Evolutionary conservation across 1,284 basidiomycete genomes (phyloP), one percentile per base, ranked within the genome.

Genomic region (Heterobasidion annosum): DNA sequence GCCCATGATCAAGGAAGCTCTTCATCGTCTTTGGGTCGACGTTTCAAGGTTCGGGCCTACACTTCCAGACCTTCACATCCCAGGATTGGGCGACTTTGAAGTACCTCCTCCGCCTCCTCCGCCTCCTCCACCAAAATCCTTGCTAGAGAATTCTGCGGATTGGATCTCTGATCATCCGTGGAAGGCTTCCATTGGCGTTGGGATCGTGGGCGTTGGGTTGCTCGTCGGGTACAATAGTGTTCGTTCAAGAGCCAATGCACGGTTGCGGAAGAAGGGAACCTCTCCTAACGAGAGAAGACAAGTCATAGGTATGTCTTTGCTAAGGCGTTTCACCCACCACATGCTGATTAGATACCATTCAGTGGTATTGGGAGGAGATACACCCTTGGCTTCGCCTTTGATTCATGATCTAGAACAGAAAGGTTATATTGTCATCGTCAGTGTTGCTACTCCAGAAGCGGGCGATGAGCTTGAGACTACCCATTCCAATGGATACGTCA

Each of bases 281-380:
- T 59, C 68, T 45, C 68, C 49, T 34, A 61, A 59, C 34, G 83
- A 85, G 57, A 76, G 78, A 58, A 75, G 81, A 58, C 82, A 88
- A 62, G 85, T 87, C 48, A 78, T 91, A 54, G 83, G 88, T 90
- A 58, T 56, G 82, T 75, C 18, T 32, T 8, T 19, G 18, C 25
- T n/a, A 16, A 51, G 42, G 34, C 3, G 13, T 48, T 42, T 48
- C 18, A 37, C 19, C 35, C 54, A 40, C 37, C 12, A 10, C 10
- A 43, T 10, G 37, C 43, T 48, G 34, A 44, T 47, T 51, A 25
- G 32, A 59, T 46, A 48, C 52, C 48, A 55, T 52, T 4, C 63
- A 91, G 89, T 92, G 49, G 77, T 93, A 19, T 76, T 93, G 48
- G 91, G 91, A 44, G 90, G 83, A 16, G 90, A 93, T 63, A 74